These are phyloP conservation scores for Mycena floridula DNA, from an alignment of 768 basidiomycete genomes.

Conservation along the genomic window DNA sequence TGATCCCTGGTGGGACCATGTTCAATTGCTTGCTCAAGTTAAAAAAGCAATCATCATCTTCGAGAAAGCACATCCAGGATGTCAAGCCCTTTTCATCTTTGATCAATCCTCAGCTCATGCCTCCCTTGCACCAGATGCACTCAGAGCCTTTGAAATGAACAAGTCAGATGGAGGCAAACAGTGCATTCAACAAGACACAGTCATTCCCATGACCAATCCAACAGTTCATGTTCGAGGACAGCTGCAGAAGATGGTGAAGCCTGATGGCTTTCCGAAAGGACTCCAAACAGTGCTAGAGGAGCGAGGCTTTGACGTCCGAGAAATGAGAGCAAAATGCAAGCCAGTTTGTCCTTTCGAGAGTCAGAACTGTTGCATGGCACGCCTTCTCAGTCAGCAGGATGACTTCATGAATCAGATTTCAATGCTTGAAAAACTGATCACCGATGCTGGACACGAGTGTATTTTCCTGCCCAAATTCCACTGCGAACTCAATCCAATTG, in stretches of 20 bases:
- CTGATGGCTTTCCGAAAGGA: slow-evolving; percentile 16
- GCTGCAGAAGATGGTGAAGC: slow-evolving; percentile 18
- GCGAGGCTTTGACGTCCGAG: slow-evolving; percentile 17
- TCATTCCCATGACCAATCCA: slow-evolving; percentile 21
- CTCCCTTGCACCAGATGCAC: slow-evolving; percentile 16
- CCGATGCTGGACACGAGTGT: slow-evolving; percentile 20
- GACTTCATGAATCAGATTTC: slow-evolving; percentile 25
- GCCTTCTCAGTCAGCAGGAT: slow-evolving; percentile 23
- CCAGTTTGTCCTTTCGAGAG: slow-evolving; percentile 22
- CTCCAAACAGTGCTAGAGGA: slow-evolving; percentile 18
- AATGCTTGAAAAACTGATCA: slow-evolving; percentile 21
- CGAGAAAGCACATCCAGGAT: slow-evolving; percentile 15
- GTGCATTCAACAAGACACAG: slow-evolving; percentile 12
- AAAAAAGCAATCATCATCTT: slow-evolving; percentile 23
- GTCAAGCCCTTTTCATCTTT: slow-evolving; percentile 3
- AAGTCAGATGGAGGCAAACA: slow-evolving; percentile 19
- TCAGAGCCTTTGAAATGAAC: slow-evolving; percentile 21
- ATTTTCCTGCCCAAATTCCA: slow-evolving; percentile 6
- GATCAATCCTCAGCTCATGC: slow-evolving; percentile 21
- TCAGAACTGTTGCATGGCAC: slow-evolving; percentile 23
- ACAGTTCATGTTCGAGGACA: slow-evolving; percentile 9
- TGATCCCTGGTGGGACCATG: slow-evolving; percentile 33
- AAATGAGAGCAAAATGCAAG: slow-evolving; percentile 20
- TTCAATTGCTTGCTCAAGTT: slow-evolving; percentile 27
- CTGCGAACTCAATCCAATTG: slow-evolving; percentile 18